Evolutionary conservation across 2,329 filamentous ascomycete species (phyloP), one percentile per base, ranked within the genome.

Genomic region (Whalleya microplaca): DNA sequence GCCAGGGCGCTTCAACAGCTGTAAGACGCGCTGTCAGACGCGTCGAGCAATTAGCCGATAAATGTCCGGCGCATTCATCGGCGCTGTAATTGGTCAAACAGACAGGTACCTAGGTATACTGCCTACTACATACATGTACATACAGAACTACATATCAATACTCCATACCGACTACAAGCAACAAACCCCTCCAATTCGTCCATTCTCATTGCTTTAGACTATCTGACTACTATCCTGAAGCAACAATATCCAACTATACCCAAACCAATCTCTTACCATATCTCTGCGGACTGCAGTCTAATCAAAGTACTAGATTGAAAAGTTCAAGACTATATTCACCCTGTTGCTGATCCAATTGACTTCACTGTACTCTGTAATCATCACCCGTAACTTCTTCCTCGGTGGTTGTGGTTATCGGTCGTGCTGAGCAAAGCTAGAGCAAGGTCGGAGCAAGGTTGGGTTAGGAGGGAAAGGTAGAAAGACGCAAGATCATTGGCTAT

Each of bases 11-110:
- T 27, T 27, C 9, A 9, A 9, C 23, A 9, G 23, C 4, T 4
- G 23, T 9, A 27, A 9, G 4, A 27, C n/a, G n/a, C n/a, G n/a
- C n/a, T n/a, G n/a, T n/a, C n/a, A 52, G 57, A 55, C 59, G 56
- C 59, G 56, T 59, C 48, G 18, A 21, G 41, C 9, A 52, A 53
- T 21, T 37, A 20, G 10, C 51, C 56, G 48, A 55, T 20, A 21
- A 58, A 48, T 49, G 23, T 18, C 50, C 55, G 57, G 51, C 55
- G 48, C 47, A 42, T 53, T 32, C 51, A 21, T 45, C 9, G 4
- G 4, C 23, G 9, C 23, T 27, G 23, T 27, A 27, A 27, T 27
- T 4, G 23, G 23, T 27, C 23, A 27, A 27, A 27, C 23, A 27
- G 23, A 9, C 23, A 27, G 9, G n/a, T n/a, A n/a, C n/a, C n/a